phyloP scores from a whole-genome alignment of 768 basidiomycete species.

The Boletus insuetus region DNA sequence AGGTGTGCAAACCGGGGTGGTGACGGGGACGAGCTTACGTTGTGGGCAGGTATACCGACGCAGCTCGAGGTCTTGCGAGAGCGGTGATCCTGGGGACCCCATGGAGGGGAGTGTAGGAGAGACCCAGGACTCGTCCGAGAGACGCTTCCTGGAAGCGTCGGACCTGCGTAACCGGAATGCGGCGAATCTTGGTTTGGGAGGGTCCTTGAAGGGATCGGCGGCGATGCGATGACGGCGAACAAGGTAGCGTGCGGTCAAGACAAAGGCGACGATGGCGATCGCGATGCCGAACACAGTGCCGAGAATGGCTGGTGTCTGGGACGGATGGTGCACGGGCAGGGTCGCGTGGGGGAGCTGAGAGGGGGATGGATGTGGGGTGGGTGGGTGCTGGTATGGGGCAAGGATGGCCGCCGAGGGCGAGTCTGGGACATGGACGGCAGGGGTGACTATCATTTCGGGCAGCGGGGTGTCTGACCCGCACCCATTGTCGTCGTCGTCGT shows the following conservation, averaged over 20 bases:
- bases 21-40: conserved; percentile 17
- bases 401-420: conserved; percentile 8
- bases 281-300: conserved; percentile 16
- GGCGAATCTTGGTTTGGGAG: conserved; percentile 2
- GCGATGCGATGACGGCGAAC: conserved; percentile 10
- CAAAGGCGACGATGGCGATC: conserved; percentile 9
- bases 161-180: conserved; percentile 1
- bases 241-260: conserved; percentile 6
- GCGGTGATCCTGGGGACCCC: conserved; percentile 6
- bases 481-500: background rate
- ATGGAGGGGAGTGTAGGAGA: conserved; percentile 11
- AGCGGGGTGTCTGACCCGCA: background rate
- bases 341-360: conserved; percentile 10
- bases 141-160: conserved; percentile 13
- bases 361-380: conserved; percentile 10
- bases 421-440: background rate
- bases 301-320: conserved; percentile 13
- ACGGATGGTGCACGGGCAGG: conserved; percentile 1
- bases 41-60: conserved; percentile 7
- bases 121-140: conserved; percentile 28
- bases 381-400: conserved; percentile 7
- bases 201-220: conserved; percentile 12
- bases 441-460: background rate
- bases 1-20: conserved; percentile 17
- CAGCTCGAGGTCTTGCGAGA: conserved; percentile 11